Conservation (phyloP, 2,329 filamentous ascomycete species). For the Neodidymelliopsis sp. region DNA sequence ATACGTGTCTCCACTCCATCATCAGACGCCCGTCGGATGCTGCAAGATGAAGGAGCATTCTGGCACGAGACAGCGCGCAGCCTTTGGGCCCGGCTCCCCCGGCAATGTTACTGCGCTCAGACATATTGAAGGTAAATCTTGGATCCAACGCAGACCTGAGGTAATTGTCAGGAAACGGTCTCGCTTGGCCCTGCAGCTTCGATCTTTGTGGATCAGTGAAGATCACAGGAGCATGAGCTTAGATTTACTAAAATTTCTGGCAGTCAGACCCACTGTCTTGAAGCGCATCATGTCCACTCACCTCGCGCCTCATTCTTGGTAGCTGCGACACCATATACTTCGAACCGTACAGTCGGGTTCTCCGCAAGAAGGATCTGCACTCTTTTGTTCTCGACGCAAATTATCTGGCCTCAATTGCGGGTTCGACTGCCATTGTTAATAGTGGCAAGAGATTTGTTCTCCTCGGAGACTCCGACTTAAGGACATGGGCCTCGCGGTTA, state of each 20-base stretch:
- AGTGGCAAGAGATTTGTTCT: too few relatives aligned
- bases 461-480: too few relatives aligned
- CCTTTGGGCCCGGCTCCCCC: neutral
- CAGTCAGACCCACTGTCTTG: conserved; percentile 14
- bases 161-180: neutral
- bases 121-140: neutral
- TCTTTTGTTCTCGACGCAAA: too few relatives aligned
- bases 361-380: too few relatives aligned
- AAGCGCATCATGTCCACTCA: conserved; percentile 7
- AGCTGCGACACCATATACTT: conserved; percentile 11
- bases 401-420: too few relatives aligned
- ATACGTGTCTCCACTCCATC: conserved; percentile 2
- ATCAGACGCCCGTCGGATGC: conserved; percentile 1
- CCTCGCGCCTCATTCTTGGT: conserved; percentile 5
- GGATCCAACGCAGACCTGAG: neutral
- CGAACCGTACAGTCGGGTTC: too few relatives aligned
- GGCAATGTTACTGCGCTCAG: neutral
- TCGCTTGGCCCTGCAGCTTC: conserved; percentile 6
- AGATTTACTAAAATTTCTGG: conserved; percentile 6
- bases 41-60: conserved; percentile 3
- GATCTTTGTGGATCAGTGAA: neutral
- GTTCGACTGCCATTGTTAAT: too few relatives aligned
- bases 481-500: too few relatives aligned
- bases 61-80: neutral
- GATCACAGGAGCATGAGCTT: conserved; percentile 9